Conservation (phyloP, 352 stramenopile species). For the Phytophthora cajani region DNA sequence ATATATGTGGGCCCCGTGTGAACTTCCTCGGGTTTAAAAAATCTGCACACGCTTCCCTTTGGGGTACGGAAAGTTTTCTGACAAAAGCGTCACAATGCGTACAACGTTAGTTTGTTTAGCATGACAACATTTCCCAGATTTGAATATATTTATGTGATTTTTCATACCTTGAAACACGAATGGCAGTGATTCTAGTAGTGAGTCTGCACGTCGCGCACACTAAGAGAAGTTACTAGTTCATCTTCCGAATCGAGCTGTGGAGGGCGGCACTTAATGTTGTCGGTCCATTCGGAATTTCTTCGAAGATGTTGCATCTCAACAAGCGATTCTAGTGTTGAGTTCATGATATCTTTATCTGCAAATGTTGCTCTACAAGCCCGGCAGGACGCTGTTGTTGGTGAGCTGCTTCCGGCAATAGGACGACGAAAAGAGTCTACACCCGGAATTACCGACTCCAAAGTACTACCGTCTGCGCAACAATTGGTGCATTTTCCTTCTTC, state of each 20-base stretch:
- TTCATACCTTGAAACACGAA: slow-evolving; percentile 25
- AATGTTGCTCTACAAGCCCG: background rate
- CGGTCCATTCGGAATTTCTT: background rate
- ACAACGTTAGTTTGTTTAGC: too few relatives aligned
- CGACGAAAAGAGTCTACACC: slow-evolving; percentile 14
- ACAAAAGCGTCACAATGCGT: too few relatives aligned
- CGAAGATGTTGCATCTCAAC: background rate
- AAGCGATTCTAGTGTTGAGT: background rate
- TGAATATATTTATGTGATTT: too few relatives aligned
- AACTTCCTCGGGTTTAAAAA: too few relatives aligned
- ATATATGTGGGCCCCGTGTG: too few relatives aligned
- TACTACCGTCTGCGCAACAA: background rate
- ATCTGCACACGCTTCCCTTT: too few relatives aligned
- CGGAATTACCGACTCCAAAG: background rate
- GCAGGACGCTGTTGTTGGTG: slow-evolving; percentile 5
- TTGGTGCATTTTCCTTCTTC: background rate
- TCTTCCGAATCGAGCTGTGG: background rate
- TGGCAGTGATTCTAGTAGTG: slow-evolving; percentile 25
- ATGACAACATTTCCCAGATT: too few relatives aligned
- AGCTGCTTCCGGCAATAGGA: background rate
- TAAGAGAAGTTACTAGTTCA: background rate
- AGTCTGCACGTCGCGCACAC: slow-evolving; percentile 18
- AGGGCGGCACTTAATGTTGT: slow-evolving; percentile 9
- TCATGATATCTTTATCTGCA: slow-evolving; percentile 15
- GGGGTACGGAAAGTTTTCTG: too few relatives aligned